phyloP scores from a whole-genome alignment of 2,329 filamentous ascomycete species.

The Aspergillus fumigatiaffinis region DNA sequence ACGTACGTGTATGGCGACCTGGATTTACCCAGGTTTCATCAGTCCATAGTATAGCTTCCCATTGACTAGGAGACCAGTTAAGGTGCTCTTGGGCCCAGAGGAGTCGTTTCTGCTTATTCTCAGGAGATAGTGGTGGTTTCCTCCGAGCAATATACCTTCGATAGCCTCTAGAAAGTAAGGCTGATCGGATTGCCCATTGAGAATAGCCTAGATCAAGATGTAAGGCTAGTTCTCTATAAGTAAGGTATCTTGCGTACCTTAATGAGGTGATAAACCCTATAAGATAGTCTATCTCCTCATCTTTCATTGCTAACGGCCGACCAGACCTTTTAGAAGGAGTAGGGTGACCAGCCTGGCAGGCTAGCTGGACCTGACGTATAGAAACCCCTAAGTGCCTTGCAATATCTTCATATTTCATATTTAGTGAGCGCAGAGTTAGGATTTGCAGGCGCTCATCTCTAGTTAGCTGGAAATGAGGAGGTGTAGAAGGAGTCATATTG shows the following conservation, averaged over 20 bases:
- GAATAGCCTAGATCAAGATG: constrained; percentile 2
- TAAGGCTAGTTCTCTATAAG: constrained; percentile 1
- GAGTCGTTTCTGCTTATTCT: not conserved
- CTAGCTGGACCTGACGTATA: too few relatives aligned
- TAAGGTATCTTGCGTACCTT: not conserved
- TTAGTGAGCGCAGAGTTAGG: too few relatives aligned
- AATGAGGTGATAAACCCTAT: too few relatives aligned
- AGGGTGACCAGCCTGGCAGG: too few relatives aligned
- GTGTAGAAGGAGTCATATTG: too few relatives aligned
- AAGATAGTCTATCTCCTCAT: too few relatives aligned
- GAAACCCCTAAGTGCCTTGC: too few relatives aligned
- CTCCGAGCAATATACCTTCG: not conserved
- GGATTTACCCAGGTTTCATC: not conserved
- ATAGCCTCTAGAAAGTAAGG: constrained; percentile 3
- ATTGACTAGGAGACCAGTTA: not conserved
- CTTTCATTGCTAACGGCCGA: too few relatives aligned
- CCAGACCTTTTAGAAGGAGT: too few relatives aligned
- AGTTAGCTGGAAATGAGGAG: too few relatives aligned
- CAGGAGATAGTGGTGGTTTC: constrained; percentile 1
- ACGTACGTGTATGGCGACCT: not conserved
- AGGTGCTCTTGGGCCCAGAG: not conserved
- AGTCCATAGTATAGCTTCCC: not conserved
- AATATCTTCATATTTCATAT: too few relatives aligned
- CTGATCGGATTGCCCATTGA: not conserved
- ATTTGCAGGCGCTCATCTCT: too few relatives aligned